These are phyloP conservation scores for Graphium sp. DNA, from an alignment of 2,329 filamentous ascomycete species.

Conservation along the genomic window DNA sequence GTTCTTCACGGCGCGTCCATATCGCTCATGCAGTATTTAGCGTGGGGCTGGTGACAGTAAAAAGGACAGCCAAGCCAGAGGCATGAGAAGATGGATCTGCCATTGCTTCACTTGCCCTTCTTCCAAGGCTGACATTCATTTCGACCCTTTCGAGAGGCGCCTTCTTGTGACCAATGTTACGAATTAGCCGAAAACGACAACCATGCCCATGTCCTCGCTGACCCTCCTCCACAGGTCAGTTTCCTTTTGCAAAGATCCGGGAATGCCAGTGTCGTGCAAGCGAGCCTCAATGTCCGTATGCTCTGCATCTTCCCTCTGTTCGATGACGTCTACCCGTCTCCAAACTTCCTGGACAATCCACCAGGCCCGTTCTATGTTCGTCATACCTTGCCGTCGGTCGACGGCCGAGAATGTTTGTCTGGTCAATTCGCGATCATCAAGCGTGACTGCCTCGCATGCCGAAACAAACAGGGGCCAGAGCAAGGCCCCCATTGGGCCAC, in stretches of 20 bases:
- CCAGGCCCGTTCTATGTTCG: conserved; percentile 45
- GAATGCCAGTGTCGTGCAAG: too few species aligned
- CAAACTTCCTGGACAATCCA: conserved; percentile 45
- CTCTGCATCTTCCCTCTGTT: conserved; percentile 9
- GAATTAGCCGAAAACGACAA: conserved; percentile 40
- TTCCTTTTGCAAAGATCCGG: too few species aligned
- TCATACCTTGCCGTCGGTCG: conserved; percentile 44
- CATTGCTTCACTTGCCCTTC: too few species aligned
- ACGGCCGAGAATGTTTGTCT: conserved; percentile 32
- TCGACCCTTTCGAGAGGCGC: too few species aligned
- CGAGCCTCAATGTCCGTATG: too few species aligned
- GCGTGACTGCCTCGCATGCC: conserved; percentile 36
- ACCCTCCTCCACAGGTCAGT: conserved; percentile 36
- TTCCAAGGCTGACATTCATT: too few species aligned
- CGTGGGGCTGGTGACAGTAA: too few species aligned
- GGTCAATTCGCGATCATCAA: conserved; percentile 32
- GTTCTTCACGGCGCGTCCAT: too few species aligned
- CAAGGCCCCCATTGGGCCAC: conserved; percentile 45
- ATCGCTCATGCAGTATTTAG: too few species aligned
- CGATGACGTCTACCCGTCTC: conserved; percentile 30
- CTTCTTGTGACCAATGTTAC: neutral
- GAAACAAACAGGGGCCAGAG: conserved; percentile 53
- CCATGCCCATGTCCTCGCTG: conserved; percentile 40
- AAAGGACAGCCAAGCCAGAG: too few species aligned
- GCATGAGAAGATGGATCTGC: too few species aligned